Base-by-base conservation (phyloP, 176 grass and related monocot species). In the Elaeis guineensis region DNA sequence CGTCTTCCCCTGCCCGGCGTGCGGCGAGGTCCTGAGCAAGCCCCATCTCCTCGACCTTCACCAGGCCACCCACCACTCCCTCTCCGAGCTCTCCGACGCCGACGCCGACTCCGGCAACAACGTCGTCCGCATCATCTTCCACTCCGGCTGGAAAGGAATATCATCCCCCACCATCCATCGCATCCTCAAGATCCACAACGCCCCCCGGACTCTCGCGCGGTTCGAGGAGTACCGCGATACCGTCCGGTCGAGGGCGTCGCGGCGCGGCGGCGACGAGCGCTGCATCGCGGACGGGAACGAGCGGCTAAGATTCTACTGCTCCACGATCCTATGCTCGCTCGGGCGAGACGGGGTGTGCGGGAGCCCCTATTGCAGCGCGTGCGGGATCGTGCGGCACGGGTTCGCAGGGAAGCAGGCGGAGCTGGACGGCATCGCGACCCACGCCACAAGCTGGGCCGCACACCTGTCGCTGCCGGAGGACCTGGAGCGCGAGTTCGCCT, bases 241-340 rank as follows among this genome's bases (percentile, higher is more conserved):
- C 12, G 80, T 95, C 71, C 89, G 81, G 62, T 76, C 79, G 64
- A 79, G 74, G 6, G 83, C 91, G 51, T 70, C 74, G 30, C 69
- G 66, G 6, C 75, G 65, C 24, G 56, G 16, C 55, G 53, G 54
- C 62, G 71, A 90, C 65, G 83, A 90, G 75, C 74, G 86, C 3
- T 95, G 86, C 79, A 68, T 95, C 66, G 90, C 80, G 5, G 86
- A 95, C 83, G 86, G 90, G 15, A 95, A 95, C 74, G 83, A 90
- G 74, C 79, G 90, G n/a, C 86, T 95, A 11, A 66, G 80, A 0
- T 95, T 95, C 83, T 85, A 90, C 80, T 86, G 90, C 82, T 76
- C 82, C 57, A 90, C 90, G 18, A 81, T 66, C 73, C 75, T 95
- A 17, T 90, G 90, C 77, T 57, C 86, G 54, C 71, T 64, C 51